Base-by-base conservation (phyloP, 2,329 filamentous ascomycete species). In the Colletotrichum sp. region DNA sequence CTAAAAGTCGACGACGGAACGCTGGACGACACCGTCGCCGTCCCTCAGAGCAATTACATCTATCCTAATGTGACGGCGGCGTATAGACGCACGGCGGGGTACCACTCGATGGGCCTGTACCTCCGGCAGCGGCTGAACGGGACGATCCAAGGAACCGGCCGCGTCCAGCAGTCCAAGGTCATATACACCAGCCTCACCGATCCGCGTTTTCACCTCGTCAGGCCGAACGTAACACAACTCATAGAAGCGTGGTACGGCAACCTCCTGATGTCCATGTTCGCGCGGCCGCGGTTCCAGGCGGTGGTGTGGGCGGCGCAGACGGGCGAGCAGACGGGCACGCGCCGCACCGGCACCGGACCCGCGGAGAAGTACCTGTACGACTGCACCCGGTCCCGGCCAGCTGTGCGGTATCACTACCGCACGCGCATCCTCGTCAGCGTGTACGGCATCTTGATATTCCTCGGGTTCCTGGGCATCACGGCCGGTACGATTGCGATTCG, bases 101-200 rank as follows among this genome's bases (percentile, higher is more conserved):
- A 81, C 65, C 83, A 85, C 67, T 77, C 81, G 6, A 79, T 85
- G 30, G 83, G 82, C 2, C 30, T 32, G 16, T 79, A 82, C 34
- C 57, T 84, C 12, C 82, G 84, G 15, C n/a, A 75, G 8, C 80
- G 81, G 34, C 22, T 85, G 15, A 78, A 82, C 39, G 84, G 83
- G 16, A 82, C 80, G 16, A 77, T 85, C 44, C 72, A 79, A n/a
- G 67, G 78, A 9, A 70, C 74, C 19, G 79, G 73, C 36, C 77
- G 78, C 8, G 78, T 82, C 6, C 79, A 75, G n/a, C 77, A 78
- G 57, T 82, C 82, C 1, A 80, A 83, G 8, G 82, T 85, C 11
- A 80, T 84, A 5, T 84, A 84, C 66, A 88, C 87, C 7, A 82
- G 83, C n/a, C 80, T 88, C 4, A 80, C 87, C 12, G 80, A 84